These are phyloP conservation scores for Rhizoclosmatium sp. DNA, from an alignment of 192 early-diverging fungal genomes.

Conservation along the genomic window DNA sequence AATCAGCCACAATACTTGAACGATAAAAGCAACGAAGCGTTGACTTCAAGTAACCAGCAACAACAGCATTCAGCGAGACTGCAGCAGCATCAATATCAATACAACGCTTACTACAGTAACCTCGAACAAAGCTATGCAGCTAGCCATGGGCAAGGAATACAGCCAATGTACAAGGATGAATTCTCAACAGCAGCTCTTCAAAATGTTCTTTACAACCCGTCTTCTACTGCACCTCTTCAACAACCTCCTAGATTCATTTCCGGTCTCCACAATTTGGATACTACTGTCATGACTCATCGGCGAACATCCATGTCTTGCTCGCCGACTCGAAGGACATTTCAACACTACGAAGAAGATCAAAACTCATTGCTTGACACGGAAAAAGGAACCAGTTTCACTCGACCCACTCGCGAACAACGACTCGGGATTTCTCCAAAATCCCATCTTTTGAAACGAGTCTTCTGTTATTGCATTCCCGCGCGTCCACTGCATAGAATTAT, in stretches of 20 bases:
- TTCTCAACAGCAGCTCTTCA: not conserved
- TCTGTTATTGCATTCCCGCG: conserved; percentile 34
- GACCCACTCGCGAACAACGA: conserved; percentile 7
- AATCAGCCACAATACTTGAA: not conserved
- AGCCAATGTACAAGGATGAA: not conserved
- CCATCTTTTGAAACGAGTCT: too few species aligned
- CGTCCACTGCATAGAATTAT: conserved; percentile 32
- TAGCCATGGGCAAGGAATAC: not conserved
- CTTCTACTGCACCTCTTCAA: too few species aligned
- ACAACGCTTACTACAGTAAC: conserved; percentile 6
- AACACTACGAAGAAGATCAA: too few species aligned
- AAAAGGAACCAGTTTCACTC: too few species aligned
- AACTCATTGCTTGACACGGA: too few species aligned
- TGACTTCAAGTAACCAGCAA: not conserved
- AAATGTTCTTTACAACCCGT: conserved; percentile 1
- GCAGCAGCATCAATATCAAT: conserved; percentile 5
- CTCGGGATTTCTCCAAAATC: conserved; percentile 1
- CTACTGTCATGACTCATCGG: too few species aligned
- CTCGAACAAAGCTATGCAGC: not conserved
- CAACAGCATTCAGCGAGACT: not conserved
- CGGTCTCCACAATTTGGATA: too few species aligned
- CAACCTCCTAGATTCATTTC: too few species aligned
- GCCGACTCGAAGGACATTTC: too few species aligned
- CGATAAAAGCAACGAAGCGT: not conserved
- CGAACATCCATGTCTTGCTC: too few species aligned